Base-by-base conservation (phyloP, 2,329 filamentous ascomycete species). In the Phyllosticta paracitricarpa region DNA sequence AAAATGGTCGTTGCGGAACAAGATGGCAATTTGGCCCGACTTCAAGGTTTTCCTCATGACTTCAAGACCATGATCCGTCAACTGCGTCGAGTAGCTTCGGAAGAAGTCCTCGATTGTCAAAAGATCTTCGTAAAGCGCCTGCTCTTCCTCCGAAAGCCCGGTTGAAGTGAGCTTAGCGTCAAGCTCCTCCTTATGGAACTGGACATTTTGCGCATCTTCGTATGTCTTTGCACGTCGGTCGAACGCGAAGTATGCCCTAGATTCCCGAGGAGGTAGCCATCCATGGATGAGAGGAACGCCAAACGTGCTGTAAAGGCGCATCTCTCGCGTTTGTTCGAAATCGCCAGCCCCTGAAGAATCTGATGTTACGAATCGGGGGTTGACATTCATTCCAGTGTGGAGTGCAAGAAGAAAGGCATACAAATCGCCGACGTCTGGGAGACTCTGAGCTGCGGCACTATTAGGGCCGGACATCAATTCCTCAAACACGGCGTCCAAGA, bases 1-100 rank as follows among this genome's bases (percentile, higher is more conserved):
- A 70, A 99, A 99, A 72, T 99, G 94, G 70, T 99, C 93, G 68
- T 99, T 99, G 26, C 94, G 85, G 77, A 99, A 99, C 1, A 99
- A 76, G 57, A 99, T 97, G 0, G 90, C 90, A 64, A 97, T 84
- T 1, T 88, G 85, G 1, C 91, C 93, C 1, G 91, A 87, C 12
- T 82, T 77, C 62, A 97, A 81, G 5, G 82, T 85, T 57, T 84
- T 83, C 0, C 81, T 82, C 51, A 97, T 86, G 1, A 89, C 83
- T 51, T 89, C 82, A 2, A 99, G 80, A 0, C 94, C 94, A 73
- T 87, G 88, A 0, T 84, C 79, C 0, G 94, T 97, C 24, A 99
- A 78, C 68, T 99, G 94, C 0, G 94, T 97, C 0, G 91, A 87
- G 63, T 90, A 92, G 1, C 80, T 81, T 3, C 80, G 77, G n/a